phyloP scores from a whole-genome alignment of 1,139 yeast genomes.

The Yamadazyma triangularis region DNA sequence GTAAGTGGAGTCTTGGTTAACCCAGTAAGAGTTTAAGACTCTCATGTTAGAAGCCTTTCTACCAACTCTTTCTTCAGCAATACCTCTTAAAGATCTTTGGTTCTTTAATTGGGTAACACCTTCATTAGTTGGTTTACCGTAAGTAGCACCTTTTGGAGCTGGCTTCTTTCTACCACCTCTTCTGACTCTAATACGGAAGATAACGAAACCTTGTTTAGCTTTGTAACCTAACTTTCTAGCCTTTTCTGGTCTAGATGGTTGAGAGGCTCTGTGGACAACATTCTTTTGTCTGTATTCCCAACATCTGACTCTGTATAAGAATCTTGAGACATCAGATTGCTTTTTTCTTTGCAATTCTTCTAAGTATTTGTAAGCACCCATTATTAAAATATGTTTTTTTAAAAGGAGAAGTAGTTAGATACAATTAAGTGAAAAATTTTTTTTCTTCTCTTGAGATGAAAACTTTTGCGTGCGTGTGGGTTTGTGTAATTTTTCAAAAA shows the following conservation, averaged over 20 bases:
- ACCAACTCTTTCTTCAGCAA: conserved; percentile 99
- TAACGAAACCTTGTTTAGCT: conserved; percentile 99
- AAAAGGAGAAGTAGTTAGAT: too few relatives aligned
- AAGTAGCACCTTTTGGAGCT: conserved; percentile 99
- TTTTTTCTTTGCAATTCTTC: conserved; percentile 99
- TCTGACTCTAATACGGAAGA: conserved; percentile 98
- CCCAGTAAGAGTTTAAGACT: conserved; percentile 99
- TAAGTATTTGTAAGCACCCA: conserved; percentile 99
- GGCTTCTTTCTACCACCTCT: conserved; percentile 99
- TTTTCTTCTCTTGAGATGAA: too few relatives aligned
- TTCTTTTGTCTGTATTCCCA: conserved; percentile 99
- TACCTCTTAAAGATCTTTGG: conserved; percentile 97
- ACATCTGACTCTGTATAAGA: conserved; percentile 99
- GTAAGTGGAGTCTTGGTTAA: conserved; percentile 99
- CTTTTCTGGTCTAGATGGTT: conserved; percentile 99
- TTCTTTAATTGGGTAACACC: conserved; percentile 99
- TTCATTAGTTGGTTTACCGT: conserved; percentile 99
- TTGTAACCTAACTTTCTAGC: conserved; percentile 99
- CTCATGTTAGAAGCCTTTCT: conserved; percentile 98
- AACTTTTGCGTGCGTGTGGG: too few relatives aligned
- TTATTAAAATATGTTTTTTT: too few relatives aligned
- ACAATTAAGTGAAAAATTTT: too few relatives aligned
- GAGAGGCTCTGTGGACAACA: conserved; percentile 97
- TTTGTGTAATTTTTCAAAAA: too few relatives aligned
- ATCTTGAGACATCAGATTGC: conserved; percentile 99